Base-by-base conservation (phyloP, 164 flowering plant species). In the Platanus orientalis region DNA sequence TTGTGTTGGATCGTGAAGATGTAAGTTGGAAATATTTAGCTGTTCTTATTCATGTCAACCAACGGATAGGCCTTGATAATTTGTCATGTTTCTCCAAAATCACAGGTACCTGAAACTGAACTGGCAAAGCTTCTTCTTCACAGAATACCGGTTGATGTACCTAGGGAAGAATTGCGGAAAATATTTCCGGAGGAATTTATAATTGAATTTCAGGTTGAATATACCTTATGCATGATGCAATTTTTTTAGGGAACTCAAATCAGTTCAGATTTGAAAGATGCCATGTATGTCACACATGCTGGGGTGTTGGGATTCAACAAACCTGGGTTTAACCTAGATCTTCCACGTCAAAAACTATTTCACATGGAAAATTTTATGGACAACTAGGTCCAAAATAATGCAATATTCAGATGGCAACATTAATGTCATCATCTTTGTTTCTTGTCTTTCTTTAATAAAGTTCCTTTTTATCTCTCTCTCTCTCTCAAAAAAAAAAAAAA, bases 131-230 rank as follows among this genome's bases (percentile, higher is more conserved):
- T 90, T 20, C 69, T 88, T 27, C 59, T 88, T 29, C 92, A 90
- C 62, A 62, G 76, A 44, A 83, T 90, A 72, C 87, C 92, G 3
- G 32, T 57, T 29, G 54, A 27, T 51, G 72, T 81, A 11, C 68
- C 79, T 7, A 60, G 29, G 17, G 73, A 81, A 74, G 83, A 80
- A 58, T 69, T 90, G 57, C 55, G 10, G 36, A 52, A 60, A 27
- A 53, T 79, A n/a, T 66, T 90, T 69, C 80, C 84, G 32, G 79
- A 85, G 34, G 73, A 79, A 59, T 83, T 61, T 58, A 71, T 71
- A 51, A 61, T 88, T 60, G 89, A 88, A 75, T 25, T 75, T 51
- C 71, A 85, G 96, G 93, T 89, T 27, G 63, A 16, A 2, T 61
- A 30, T 49, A 14, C 24, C 62, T 59, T 42, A 17, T 48, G 29